phyloP scores from a whole-genome alignment of 495 filamentous ascomycete genomes.

The Annulohypoxylon nitens region DNA sequence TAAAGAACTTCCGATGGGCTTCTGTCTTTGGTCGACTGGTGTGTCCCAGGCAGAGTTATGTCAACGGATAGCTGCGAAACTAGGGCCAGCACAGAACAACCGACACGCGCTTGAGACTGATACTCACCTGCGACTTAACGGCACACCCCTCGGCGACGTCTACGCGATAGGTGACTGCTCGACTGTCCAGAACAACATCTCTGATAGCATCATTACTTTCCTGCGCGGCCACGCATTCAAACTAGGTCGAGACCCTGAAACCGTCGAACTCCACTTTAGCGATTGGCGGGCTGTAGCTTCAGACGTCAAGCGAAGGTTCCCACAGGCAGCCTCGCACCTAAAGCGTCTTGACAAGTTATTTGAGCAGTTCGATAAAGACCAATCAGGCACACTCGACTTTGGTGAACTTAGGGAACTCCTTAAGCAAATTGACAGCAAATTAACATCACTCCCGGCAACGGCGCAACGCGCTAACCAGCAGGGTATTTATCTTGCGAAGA shows the following conservation, averaged over 20 bases:
- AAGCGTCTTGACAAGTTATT: constrained; percentile 91
- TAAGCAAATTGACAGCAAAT: constrained; percentile 88
- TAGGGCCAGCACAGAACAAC: constrained; percentile 84
- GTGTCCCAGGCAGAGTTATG: constrained; percentile 89
- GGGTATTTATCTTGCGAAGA: constrained; percentile 90
- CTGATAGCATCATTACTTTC: constrained; percentile 87
- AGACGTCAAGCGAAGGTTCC: constrained; percentile 88
- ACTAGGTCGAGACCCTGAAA: constrained; percentile 87
- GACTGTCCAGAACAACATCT: constrained; percentile 96
- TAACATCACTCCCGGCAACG: constrained; percentile 87
- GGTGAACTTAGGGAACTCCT: constrained; percentile 90
- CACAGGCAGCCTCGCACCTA: constrained; percentile 91
- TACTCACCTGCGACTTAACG: constrained; percentile 90
- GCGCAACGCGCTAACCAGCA: constrained; percentile 99
- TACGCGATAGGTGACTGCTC: constrained; percentile 98
- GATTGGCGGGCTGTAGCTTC: constrained; percentile 90
- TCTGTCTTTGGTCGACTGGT: constrained; percentile 98
- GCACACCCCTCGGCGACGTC: constrained; percentile 92
- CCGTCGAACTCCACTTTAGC: constrained; percentile 81
- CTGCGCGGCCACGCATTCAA: constrained; percentile 92
- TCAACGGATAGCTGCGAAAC: constrained; percentile 76
- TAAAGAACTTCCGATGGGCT: constrained; percentile 95
- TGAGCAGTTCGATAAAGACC: constrained; percentile 90
- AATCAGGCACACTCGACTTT: constrained; percentile 92
- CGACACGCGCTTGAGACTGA: constrained; percentile 95